These are phyloP conservation scores for Podila epigama DNA, from an alignment of 192 early-diverging fungal genomes.

Conservation along the genomic window DNA sequence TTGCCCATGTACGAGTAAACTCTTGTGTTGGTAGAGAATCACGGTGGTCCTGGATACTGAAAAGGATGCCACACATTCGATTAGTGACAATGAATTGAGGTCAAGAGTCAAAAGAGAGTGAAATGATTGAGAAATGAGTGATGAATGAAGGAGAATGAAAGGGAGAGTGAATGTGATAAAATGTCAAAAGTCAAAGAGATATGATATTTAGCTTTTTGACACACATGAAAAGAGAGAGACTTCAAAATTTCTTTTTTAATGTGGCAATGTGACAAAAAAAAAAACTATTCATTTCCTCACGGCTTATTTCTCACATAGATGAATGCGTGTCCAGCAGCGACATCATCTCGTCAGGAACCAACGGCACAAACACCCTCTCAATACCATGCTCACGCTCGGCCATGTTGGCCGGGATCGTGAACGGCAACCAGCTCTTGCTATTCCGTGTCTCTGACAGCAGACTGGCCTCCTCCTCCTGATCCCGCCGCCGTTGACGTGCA, in stretches of 20 bases:
- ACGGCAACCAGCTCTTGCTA: slow-evolving; percentile 32
- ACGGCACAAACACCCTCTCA: slow-evolving; percentile 42
- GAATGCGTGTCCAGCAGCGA: slow-evolving; percentile 51
- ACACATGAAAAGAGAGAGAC: not conserved
- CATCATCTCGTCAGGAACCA: slow-evolving; percentile 52
- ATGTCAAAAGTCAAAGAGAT: too few species aligned
- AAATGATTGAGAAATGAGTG: not conserved
- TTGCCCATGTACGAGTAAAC: slow-evolving; percentile 38
- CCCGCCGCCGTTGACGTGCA: slow-evolving; percentile 15
- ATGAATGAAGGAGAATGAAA: not conserved
- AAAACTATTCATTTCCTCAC: not conserved
- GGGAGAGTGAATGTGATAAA: not conserved
- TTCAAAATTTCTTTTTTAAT: not conserved
- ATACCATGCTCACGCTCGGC: slow-evolving; percentile 38
- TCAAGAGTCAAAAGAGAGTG: not conserved
- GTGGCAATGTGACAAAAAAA: not conserved
- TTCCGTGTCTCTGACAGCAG: slow-evolving; percentile 35
- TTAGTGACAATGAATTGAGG: not conserved
- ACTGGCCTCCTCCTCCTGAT: slow-evolving; percentile 39
- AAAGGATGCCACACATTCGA: slow-evolving; percentile 66
- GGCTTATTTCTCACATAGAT: not conserved
- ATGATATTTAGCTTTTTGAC: too few species aligned
- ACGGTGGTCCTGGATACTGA: slow-evolving; percentile 35
- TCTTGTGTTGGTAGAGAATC: not conserved
- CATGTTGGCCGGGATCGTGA: slow-evolving; percentile 34